Evolutionary conservation across 441 rosid genomes (phyloP).

Genomic region (Cnidoscolus chayamansa): DNA sequence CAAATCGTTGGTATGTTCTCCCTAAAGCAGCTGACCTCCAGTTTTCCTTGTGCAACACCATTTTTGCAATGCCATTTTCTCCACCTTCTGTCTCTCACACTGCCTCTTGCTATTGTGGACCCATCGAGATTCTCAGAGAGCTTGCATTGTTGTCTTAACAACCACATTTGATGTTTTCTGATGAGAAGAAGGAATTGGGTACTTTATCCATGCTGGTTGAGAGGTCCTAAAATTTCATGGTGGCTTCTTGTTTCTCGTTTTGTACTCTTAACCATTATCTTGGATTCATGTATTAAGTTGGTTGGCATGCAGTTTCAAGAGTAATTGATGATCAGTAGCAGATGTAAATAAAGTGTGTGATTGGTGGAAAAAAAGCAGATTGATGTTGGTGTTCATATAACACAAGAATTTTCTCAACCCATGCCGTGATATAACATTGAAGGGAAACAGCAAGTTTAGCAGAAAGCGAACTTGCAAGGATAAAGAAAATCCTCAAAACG

Average conservation of each 20-base stretch:
- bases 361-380: too few relatives aligned
- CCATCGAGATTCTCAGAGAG: slow-evolving; percentile 61
- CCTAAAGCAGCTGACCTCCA: slow-evolving; percentile 94
- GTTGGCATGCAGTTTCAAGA: slow-evolving; percentile 72
- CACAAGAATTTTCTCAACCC: too few relatives aligned
- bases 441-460: too few relatives aligned
- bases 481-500: too few relatives aligned
- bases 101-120: slow-evolving; percentile 69
- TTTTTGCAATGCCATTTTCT: slow-evolving; percentile 84
- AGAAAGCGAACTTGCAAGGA: too few relatives aligned
- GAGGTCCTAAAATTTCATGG: slow-evolving; percentile 75
- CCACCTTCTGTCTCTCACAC: slow-evolving; percentile 94
- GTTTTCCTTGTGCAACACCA: slow-evolving; percentile 86
- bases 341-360: too few relatives aligned
- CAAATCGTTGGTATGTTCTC: slow-evolving; percentile 34
- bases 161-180: slow-evolving; percentile 80
- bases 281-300: slow-evolving; percentile 76
- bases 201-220: slow-evolving; percentile 84
- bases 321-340: slow-evolving; percentile 22
- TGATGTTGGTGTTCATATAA: too few relatives aligned
- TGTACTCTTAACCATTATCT: slow-evolving; percentile 88
- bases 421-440: too few relatives aligned
- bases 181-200: slow-evolving; percentile 85
- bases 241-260: slow-evolving; percentile 70
- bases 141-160: slow-evolving; percentile 40